Evolutionary conservation across 2,329 filamentous ascomycete genomes (phyloP).

Genomic region (Teratosphaeria gauchensis): DNA sequence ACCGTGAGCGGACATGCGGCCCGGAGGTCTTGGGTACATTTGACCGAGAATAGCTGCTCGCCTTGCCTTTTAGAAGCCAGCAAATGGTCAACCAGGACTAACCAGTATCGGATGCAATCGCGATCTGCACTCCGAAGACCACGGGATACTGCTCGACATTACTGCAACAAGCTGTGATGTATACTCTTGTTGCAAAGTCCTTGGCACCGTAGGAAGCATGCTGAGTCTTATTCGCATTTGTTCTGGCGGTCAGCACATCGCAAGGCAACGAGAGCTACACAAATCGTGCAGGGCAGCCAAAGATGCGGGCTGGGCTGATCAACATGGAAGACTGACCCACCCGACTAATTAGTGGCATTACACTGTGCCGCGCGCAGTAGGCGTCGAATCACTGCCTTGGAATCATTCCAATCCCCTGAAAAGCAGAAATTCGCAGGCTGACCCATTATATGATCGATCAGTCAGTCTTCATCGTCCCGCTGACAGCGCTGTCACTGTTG

Average conservation of each 20-base stretch:
- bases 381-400: neutral
- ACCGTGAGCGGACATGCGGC: neutral
- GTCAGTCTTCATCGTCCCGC: neutral
- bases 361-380: neutral
- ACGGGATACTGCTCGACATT: too few species aligned
- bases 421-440: neutral
- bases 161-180: too few species aligned
- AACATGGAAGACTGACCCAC: neutral
- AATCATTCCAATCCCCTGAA: neutral
- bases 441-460: neutral
- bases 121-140: too few species aligned
- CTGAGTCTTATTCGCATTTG: too few species aligned
- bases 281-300: neutral
- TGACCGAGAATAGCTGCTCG: neutral
- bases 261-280: too few species aligned
- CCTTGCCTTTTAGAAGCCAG: neutral
- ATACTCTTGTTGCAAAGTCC: too few species aligned
- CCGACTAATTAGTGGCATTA: neutral
- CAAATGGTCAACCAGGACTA: neutral
- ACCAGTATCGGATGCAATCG: too few species aligned
- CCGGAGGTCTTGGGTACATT: neutral
- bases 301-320: neutral
- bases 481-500: too few species aligned
- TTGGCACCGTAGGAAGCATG: too few species aligned
- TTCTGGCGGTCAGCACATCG: too few species aligned